Percentiles rank a stretch among this genome's conserved stretches.
phyloP scores from a whole-genome alignment of 805 yeast species.

The Candida nanaspora region DNA sequence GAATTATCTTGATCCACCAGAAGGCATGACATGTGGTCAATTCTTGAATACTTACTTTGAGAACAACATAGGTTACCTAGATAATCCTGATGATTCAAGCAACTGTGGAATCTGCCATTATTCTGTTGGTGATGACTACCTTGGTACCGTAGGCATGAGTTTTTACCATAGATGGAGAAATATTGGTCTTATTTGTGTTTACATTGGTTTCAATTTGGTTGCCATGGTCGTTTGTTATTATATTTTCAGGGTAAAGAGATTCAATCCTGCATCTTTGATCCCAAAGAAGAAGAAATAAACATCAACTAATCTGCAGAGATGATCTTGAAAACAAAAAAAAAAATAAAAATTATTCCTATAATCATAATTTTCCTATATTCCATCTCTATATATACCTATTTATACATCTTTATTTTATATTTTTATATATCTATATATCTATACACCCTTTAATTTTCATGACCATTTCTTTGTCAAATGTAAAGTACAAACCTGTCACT shows the following conservation, averaged over 20 bases:
- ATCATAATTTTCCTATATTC: too few relatives aligned
- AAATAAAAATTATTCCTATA: too few relatives aligned
- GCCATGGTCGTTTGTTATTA: constrained; percentile 32
- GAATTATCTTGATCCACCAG: constrained; percentile 44
- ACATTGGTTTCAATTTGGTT: constrained; percentile 41
- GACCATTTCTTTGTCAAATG: too few relatives aligned
- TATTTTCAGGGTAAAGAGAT: constrained; percentile 23
- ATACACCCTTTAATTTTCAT: too few relatives aligned
- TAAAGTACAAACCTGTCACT: too few relatives aligned
- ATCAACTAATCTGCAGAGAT: too few relatives aligned
- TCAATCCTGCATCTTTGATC: neutral
- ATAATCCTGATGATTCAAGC: constrained; percentile 40
- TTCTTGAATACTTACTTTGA: constrained; percentile 37
- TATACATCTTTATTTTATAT: too few relatives aligned
- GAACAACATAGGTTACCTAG: constrained; percentile 46
- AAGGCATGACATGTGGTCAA: constrained; percentile 56
- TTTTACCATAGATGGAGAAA: constrained; percentile 57
- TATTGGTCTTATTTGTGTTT: constrained; percentile 54
- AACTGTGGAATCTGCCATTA: constrained; percentile 45
- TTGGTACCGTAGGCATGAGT: constrained; percentile 34
- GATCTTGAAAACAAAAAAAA: too few relatives aligned
- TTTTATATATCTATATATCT: too few relatives aligned
- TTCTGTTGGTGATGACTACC: constrained; percentile 38
- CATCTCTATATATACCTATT: too few relatives aligned
- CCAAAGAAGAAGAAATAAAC: neutral